Percentiles rank a stretch among this genome's conserved stretches.
phyloP scores from a whole-genome alignment of 2,329 filamentous ascomycete species.

The Colletotrichum eleusines region DNA sequence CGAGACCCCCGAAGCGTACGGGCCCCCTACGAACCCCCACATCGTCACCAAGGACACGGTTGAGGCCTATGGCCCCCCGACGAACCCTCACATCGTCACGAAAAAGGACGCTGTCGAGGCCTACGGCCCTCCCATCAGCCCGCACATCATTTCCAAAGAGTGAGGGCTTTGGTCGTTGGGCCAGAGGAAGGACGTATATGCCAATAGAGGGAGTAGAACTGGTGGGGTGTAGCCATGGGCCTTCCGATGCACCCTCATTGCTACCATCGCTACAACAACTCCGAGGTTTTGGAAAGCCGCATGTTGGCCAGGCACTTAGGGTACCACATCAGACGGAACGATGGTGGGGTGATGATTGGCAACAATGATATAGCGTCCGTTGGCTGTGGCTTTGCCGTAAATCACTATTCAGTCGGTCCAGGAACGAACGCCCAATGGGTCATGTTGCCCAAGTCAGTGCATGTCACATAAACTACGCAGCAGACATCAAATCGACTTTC shows the following conservation, averaged over 20 bases:
- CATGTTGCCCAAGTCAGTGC: no score
- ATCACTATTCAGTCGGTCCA: no score
- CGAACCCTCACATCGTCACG: conserved; percentile 18
- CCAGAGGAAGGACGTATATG: neutral
- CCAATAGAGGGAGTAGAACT: neutral
- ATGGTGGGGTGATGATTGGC: neutral
- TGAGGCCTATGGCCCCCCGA: conserved; percentile 27
- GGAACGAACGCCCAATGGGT: no score
- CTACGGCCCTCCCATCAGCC: conserved; percentile 26
- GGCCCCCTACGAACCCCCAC: conserved; percentile 28
- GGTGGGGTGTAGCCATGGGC: neutral
- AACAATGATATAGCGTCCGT: neutral
- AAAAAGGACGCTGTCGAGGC: conserved; percentile 22
- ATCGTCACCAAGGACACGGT: conserved; percentile 22
- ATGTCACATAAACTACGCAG: neutral
- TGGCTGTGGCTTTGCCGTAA: no score
- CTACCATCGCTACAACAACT: neutral
- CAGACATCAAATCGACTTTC: neutral
- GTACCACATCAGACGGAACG: conserved; percentile 22
- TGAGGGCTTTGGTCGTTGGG: neutral
- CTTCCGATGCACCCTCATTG: neutral
- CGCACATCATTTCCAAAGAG: conserved; percentile 25
- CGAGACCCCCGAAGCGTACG: conserved; percentile 27
- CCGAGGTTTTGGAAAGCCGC: neutral
- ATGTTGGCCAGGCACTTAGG: no score